Evolutionary conservation across 2,329 filamentous ascomycete genomes (phyloP), one percentile per base, ranked within the genome.

Genomic region (Aciculosporium take): DNA sequence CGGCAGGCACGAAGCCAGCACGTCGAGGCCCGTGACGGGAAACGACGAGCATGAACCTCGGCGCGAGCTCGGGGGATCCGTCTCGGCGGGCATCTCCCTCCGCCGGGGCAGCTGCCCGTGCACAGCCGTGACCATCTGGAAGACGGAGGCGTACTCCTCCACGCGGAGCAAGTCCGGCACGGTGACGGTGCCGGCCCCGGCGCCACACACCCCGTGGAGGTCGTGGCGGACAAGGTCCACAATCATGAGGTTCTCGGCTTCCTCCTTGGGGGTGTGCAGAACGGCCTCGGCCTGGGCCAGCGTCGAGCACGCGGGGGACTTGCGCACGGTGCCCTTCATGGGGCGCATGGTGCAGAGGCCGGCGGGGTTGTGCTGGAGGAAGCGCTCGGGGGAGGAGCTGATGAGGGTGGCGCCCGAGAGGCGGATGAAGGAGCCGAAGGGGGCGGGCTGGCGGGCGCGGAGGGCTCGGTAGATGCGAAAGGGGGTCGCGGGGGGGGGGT

Each of bases 201-300:
- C 72, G 5, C 84, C 84, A 46, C 81, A 85, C 7, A 94, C 79
- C n/a, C 80, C 77, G 59, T 93, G 83, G 10, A 96, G 67, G 58
- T 96, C 89, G 55, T 96, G 89, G 0, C 89, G 76, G n/a, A 95
- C 91, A 1, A 96, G 69, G 58, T 96, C 89, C 2, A 94, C 88
- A 52, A 96, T 95, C 91, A 96, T 96, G 20, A 96, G 72, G 55
- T 96, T 96, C 65, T 96, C 89, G 0, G 89, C 89, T 52, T 84
- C 79, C 59, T 96, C 91, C 58, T 96, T 96, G 18, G 84, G 81
- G 0, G 84, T 73, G 43, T 81, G 76, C 12, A 95, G 72, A 30
- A 93, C 74, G 23, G 66, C 64, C 46, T 80, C 76, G 1, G 89
- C 88, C 52, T 83, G 72, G 5, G 70, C 72, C n/a, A 82, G 67